phyloP scores from a whole-genome alignment of 2,329 filamentous ascomycete species.

The Hirsutella rhossiliensis region DNA sequence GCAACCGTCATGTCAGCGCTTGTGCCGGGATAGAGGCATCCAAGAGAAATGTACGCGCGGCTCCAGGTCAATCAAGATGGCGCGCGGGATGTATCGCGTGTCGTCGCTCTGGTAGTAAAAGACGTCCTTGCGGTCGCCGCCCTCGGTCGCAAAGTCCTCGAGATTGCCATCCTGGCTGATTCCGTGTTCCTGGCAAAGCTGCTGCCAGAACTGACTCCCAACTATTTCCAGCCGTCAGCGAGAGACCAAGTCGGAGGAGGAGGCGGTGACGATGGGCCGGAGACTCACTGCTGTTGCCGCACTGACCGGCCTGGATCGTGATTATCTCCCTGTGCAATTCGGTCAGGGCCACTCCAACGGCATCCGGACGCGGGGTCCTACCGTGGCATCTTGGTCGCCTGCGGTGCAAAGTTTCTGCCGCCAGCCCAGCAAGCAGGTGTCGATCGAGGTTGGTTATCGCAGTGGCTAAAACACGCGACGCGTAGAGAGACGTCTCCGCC shows the following conservation, averaged over 20 bases:
- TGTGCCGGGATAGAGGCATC: background rate
- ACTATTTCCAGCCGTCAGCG: conserved; percentile 39
- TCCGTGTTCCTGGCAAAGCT: conserved; percentile 93
- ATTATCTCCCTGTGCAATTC: conserved; percentile 79
- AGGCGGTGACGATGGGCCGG: background rate
- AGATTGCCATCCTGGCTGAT: conserved; percentile 96
- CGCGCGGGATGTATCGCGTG: conserved; percentile 92
- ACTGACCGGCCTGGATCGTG: conserved; percentile 96
- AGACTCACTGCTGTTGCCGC: conserved; percentile 95
- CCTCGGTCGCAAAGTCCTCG: conserved; percentile 94
- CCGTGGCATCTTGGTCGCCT: conserved; percentile 13
- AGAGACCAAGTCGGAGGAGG: background rate
- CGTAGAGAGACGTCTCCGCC: no score
- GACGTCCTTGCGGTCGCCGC: conserved; percentile 95
- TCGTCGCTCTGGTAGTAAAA: conserved; percentile 99
- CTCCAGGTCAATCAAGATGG: conserved; percentile 90
- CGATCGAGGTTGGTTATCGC: no score
- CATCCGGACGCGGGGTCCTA: conserved; percentile 1
- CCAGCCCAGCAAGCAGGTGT: no score
- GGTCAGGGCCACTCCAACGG: background rate
- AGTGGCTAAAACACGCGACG: no score
- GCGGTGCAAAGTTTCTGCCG: no score
- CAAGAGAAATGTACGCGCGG: conserved; percentile 49
- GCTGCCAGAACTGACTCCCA: conserved; percentile 97
- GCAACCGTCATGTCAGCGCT: background rate